phyloP scores from a whole-genome alignment of 768 basidiomycete species.

The Naganishia vishniacii region DNA sequence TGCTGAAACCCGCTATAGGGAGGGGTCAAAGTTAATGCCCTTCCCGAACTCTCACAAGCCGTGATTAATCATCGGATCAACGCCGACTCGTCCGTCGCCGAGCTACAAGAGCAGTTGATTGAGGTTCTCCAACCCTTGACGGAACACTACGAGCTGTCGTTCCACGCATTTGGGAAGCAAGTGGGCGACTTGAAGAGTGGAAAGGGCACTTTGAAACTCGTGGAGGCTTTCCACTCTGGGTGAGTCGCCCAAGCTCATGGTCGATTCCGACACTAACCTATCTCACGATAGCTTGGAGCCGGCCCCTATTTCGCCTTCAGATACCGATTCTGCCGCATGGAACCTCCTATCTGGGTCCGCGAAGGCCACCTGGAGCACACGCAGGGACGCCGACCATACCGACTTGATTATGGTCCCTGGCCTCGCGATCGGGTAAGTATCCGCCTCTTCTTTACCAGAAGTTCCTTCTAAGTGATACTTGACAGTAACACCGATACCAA shows the following conservation, averaged over 20 bases:
- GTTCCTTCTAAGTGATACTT: neutral
- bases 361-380: constrained; percentile 32
- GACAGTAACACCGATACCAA: constrained; percentile 38
- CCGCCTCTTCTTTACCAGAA: neutral
- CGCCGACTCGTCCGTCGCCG: constrained; percentile 35
- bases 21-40: constrained; percentile 34
- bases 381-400: constrained; percentile 30
- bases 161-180: constrained; percentile 38
- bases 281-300: constrained; percentile 34
- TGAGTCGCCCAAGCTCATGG: neutral
- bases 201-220: constrained; percentile 32
- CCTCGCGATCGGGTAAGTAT: constrained; percentile 31
- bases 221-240: constrained; percentile 34
- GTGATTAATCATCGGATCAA: constrained; percentile 46
- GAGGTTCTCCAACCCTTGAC: constrained; percentile 32
- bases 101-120: constrained; percentile 36
- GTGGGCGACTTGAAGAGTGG: constrained; percentile 20
- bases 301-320: constrained; percentile 38
- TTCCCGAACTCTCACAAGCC: constrained; percentile 41
- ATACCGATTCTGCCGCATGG: constrained; percentile 36
- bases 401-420: constrained; percentile 32
- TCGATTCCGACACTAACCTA: constrained; percentile 25
- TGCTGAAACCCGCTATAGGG: constrained; percentile 22
- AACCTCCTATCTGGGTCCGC: constrained; percentile 38
- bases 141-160: constrained; percentile 35